phyloP scores from a whole-genome alignment of 805 yeast species.

The Metschnikowia peoriensis region DNA sequence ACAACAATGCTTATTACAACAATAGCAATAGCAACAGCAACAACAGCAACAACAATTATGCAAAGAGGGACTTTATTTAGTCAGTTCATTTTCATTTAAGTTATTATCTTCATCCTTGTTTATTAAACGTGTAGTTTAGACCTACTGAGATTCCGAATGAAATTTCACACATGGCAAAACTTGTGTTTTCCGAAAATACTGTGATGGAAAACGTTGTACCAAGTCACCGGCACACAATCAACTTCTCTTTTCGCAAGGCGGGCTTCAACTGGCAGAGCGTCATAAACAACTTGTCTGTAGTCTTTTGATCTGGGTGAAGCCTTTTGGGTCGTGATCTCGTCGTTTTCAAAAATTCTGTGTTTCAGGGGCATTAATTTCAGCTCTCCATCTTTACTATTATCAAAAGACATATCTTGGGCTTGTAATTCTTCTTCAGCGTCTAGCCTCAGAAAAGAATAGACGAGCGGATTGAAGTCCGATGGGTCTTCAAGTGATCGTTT shows the following conservation, averaged over 20 bases:
- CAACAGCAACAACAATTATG: conserved; percentile 1
- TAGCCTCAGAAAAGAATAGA: conserved; percentile 13
- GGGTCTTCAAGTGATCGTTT: conserved; percentile 1
- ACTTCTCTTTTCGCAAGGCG: conserved; percentile 11
- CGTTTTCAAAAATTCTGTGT: conserved; percentile 7
- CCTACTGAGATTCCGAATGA: background rate
- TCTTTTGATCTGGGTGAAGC: conserved; percentile 2
- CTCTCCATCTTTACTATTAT: background rate
- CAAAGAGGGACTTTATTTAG: conserved; percentile 11
- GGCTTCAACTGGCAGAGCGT: background rate
- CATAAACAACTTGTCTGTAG: conserved; percentile 2
- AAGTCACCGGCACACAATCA: conserved; percentile 49
- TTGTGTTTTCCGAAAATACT: conserved; percentile 49
- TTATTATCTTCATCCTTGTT: background rate
- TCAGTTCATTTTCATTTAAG: background rate
- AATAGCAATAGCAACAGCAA: background rate
- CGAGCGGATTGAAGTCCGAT: conserved; percentile 21
- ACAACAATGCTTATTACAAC: background rate
- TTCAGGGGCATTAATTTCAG: background rate
- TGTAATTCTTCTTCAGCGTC: conserved; percentile 6
- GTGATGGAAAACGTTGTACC: conserved; percentile 51
- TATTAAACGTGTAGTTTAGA: background rate
- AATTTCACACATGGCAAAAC: conserved; percentile 25
- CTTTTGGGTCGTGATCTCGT: conserved; percentile 3
- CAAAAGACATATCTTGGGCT: background rate